Evolutionary conservation across 257 asterid genomes (phyloP).

Genomic region (Nyctanthes arbortristis): DNA sequence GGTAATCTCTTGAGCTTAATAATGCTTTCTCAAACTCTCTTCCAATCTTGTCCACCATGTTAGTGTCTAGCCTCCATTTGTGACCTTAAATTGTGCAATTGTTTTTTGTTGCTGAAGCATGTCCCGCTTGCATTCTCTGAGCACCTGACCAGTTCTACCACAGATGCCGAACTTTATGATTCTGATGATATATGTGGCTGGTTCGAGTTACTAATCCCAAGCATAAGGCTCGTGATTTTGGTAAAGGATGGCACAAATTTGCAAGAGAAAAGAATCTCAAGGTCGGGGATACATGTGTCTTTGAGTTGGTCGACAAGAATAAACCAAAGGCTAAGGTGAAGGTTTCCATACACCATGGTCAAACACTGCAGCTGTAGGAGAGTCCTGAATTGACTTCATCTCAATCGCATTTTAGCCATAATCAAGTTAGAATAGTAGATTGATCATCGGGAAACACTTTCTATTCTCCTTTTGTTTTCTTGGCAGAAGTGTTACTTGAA

Average conservation of each 20-base stretch:
- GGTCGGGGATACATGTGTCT: background rate
- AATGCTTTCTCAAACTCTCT: background rate
- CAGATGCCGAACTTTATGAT: slow-evolving; percentile 11
- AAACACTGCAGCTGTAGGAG: too few relatives aligned
- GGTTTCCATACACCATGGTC: too few relatives aligned
- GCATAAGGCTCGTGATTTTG: background rate
- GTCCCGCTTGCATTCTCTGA: background rate
- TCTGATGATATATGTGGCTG: slow-evolving; percentile 3
- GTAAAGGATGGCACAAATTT: background rate
- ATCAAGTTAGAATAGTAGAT: too few relatives aligned
- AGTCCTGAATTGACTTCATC: too few relatives aligned
- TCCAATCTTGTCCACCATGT: background rate
- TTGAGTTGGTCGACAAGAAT: too few relatives aligned
- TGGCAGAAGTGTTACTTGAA: background rate
- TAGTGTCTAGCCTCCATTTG: background rate
- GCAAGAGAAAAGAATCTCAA: background rate
- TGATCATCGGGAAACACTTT: too few relatives aligned
- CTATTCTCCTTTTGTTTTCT: background rate
- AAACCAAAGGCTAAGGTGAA: too few relatives aligned
- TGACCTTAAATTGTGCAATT: background rate
- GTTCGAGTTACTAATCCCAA: background rate
- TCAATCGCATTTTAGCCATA: too few relatives aligned
- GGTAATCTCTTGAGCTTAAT: slow-evolving; percentile 21
- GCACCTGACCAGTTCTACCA: background rate
- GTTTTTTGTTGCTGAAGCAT: background rate